phyloP scores from a whole-genome alignment of 306 rosid genomes.

The Mimosa bimucronata region DNA sequence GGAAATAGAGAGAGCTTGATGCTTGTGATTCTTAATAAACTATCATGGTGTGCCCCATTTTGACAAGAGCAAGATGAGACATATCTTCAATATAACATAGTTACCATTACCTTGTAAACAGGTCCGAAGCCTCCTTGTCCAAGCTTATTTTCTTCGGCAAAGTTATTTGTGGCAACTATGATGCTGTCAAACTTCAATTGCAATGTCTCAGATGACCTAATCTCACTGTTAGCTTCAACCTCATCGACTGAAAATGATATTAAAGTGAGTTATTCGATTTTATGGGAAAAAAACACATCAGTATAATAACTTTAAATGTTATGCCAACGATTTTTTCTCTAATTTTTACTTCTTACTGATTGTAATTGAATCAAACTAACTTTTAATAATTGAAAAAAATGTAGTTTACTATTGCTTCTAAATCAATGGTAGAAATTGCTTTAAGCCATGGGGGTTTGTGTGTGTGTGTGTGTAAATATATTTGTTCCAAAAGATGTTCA shows the following conservation, averaged over 20 bases:
- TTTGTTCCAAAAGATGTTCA: not conserved
- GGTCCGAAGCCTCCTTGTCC: constrained; percentile 65
- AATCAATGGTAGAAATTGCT: not conserved
- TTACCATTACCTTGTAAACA: constrained; percentile 56
- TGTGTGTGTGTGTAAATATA: too few relatives aligned
- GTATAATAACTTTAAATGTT: not conserved
- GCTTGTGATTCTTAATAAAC: not conserved
- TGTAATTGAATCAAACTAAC: too few relatives aligned
- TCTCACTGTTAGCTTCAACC: constrained; percentile 21
- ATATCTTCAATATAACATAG: not conserved
- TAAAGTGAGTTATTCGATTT: not conserved
- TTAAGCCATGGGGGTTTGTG: not conserved
- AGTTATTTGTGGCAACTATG: constrained; percentile 45
- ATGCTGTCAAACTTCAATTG: constrained; percentile 42
- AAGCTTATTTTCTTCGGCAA: constrained; percentile 49
- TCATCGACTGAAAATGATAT: not conserved
- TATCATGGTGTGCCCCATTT: not conserved
- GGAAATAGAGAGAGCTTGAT: not conserved
- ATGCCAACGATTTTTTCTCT: not conserved
- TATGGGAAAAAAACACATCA: not conserved
- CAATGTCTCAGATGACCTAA: constrained; percentile 35
- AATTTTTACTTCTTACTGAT: not conserved
- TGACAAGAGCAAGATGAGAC: not conserved
- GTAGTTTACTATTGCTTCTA: not conserved
- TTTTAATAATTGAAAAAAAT: too few relatives aligned